A percentile compares a stretch with the other conserved stretches of the same genome.
phyloP scores from a whole-genome alignment of 23 red algal genomes.

The Gracilaria domingensis region DNA sequence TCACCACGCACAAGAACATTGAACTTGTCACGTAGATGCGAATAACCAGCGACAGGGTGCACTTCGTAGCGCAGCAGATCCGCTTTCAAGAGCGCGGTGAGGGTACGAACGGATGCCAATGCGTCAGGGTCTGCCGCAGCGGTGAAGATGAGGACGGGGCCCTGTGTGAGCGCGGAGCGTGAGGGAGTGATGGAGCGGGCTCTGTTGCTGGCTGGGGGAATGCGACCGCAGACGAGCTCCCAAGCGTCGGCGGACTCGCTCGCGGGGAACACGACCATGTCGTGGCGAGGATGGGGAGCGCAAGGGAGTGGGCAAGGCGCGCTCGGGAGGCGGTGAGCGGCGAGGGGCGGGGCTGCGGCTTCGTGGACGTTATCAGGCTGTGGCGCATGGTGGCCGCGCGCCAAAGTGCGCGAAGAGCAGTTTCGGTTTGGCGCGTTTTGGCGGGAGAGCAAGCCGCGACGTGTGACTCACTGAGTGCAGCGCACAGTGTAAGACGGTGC shows the following conservation, averaged over 20 bases:
- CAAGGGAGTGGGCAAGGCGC: neutral
- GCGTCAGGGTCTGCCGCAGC: slow-evolving; percentile 82
- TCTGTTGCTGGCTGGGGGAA: neutral
- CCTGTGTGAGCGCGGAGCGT: slow-evolving; percentile 31
- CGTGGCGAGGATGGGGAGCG: neutral
- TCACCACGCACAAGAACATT: slow-evolving; percentile 41
- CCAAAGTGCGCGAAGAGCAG: neutral
- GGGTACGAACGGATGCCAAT: slow-evolving; percentile 71
- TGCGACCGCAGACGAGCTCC: slow-evolving; percentile 55
- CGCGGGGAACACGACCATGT: slow-evolving; percentile 51
- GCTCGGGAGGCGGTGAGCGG: slow-evolving; percentile 19
- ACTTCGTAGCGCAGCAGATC: slow-evolving; percentile 91
- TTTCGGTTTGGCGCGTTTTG: slow-evolving; percentile 1
- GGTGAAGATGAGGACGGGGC: slow-evolving; percentile 88
- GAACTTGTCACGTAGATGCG: slow-evolving; percentile 73
- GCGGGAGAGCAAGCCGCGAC: neutral
- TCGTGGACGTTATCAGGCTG: neutral
- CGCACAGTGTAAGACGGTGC: neutral
- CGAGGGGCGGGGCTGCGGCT: neutral
- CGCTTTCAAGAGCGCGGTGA: slow-evolving; percentile 78
- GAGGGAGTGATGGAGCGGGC: slow-evolving; percentile 35
- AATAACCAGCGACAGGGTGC: slow-evolving; percentile 83
- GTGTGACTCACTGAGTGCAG: too few relatives aligned
- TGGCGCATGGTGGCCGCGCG: slow-evolving; percentile 12
- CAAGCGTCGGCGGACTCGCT: slow-evolving; percentile 50